A percentile compares a stretch with the other conserved stretches of the same genome.
These are phyloP conservation scores for Aurantiochytrium sp. DNA, from an alignment of 108 stramenopile genomes.

Conservation along the genomic window DNA sequence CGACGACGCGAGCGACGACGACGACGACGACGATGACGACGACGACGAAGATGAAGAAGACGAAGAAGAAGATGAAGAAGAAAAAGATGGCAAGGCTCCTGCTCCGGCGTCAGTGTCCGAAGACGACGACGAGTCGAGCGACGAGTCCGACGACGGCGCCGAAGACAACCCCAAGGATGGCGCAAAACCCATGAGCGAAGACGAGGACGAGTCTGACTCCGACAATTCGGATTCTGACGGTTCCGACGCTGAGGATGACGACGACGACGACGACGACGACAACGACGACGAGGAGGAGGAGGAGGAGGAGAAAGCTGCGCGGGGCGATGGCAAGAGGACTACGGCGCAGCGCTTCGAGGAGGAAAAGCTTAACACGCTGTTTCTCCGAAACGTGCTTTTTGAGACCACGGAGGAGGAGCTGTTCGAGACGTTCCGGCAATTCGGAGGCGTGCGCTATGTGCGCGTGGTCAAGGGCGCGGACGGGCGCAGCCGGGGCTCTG, in stretches of 20 bases:
- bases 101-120: too few relatives aligned
- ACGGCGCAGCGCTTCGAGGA: conserved; percentile 48
- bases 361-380: conserved; percentile 64
- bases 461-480: conserved; percentile 81
- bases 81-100: too few relatives aligned
- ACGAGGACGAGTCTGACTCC: conserved; percentile 29
- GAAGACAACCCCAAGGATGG: background rate
- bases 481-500: conserved; percentile 72
- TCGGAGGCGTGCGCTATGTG: conserved; percentile 74
- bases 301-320: conserved; percentile 27
- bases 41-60: conserved; percentile 34
- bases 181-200: background rate
- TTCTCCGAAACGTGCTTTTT: conserved; percentile 90
- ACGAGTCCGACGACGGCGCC: background rate
- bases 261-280: conserved; percentile 39
- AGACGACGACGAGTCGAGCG: conserved; percentile 14
- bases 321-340: too few relatives aligned
- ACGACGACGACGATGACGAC: conserved; percentile 31
- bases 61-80: conserved; percentile 24
- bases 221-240: conserved; percentile 27
- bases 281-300: conserved; percentile 40
- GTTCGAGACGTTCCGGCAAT: conserved; percentile 69
- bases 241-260: conserved; percentile 35
- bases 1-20: conserved; percentile 27
- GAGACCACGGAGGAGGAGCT: conserved; percentile 81